These are phyloP conservation scores for Corylus avellana DNA, from an alignment of 306 rosid species.

Conservation along the genomic window DNA sequence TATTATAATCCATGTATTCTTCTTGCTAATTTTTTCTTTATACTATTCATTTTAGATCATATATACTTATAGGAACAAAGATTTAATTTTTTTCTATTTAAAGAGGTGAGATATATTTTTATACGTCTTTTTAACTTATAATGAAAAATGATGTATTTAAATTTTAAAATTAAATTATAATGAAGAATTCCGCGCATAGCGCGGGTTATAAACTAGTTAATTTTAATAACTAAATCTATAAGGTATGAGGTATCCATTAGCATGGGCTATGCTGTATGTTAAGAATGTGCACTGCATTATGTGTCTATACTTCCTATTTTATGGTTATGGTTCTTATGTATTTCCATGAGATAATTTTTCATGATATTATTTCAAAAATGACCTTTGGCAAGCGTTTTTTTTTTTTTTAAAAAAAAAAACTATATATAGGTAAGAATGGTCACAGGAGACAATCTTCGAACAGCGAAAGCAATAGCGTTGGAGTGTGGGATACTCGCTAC, in stretches of 20 bases:
- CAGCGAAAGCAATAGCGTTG: slow-evolving; percentile 92
- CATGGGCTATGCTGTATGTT: neutral
- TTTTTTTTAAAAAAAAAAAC: slow-evolving; percentile 2
- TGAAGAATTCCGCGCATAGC: too few relatives aligned
- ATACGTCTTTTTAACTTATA: too few relatives aligned
- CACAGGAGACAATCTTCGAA: slow-evolving; percentile 93
- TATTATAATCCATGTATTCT: too few relatives aligned
- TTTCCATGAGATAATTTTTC: slow-evolving; percentile 16
- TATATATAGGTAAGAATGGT: slow-evolving; percentile 89
- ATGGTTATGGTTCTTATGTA: slow-evolving; percentile 11
- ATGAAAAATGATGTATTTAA: too few relatives aligned
- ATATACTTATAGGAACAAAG: too few relatives aligned
- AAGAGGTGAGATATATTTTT: too few relatives aligned
- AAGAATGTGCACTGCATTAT: neutral
- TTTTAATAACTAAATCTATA: neutral
- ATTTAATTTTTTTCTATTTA: too few relatives aligned
- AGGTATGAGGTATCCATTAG: neutral
- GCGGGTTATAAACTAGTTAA: neutral
- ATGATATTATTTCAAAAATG: slow-evolving; percentile 22
- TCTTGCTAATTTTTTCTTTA: too few relatives aligned
- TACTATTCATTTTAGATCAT: too few relatives aligned
- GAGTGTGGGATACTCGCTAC: slow-evolving; percentile 94
- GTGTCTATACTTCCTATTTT: neutral
- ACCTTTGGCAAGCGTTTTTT: slow-evolving; percentile 23
- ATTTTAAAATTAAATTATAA: too few relatives aligned